Evolutionary conservation across 352 stramenopile genomes (phyloP), one percentile per base, ranked within the genome.

Genomic region (Pythium pectinolyticum): DNA sequence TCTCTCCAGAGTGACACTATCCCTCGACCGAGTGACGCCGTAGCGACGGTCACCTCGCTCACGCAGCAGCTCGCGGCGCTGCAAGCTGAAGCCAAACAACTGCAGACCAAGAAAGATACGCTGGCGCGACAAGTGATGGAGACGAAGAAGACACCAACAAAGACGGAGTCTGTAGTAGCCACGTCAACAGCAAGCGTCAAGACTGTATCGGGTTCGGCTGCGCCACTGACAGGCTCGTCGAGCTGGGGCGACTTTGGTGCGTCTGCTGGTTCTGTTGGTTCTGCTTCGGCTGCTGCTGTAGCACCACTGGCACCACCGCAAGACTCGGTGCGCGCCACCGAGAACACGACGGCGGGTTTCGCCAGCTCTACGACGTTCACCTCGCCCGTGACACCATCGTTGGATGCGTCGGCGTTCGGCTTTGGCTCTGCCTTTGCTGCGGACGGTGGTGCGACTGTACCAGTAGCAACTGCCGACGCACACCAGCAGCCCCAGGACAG

Each of bases 1-100:
- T 1, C 27, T 27, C 46, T 15, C 9, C 17, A 24, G 11, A n/a
- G 17, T 19, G 24, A 15, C 20, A 47, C 11, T 14, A 30, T 28
- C 20, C 6, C 40, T 24, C 35, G 75, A 46, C 40, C 45, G 3
- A 66, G 68, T 1, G 61, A 83, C 15, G 66, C 48, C 11, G 57
- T 88, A 14, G 61, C 65, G 20, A 34, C 71, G 17, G 63, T 78
- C 15, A 65, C 54, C 22, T 41, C 8, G 14, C 70, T 90, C 43
- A 84, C 79, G 17, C 56, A 82, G 12, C 73, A 90, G 53, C 68
- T 90, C 6, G 59, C 72, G 11, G 52, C 52, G 17, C 53, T 90
- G 22, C 81, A 90, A 46, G 67, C 68, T 3, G 66, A 87, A 17
- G 67, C 72, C 5, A 48, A 58, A 6, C 62, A 83, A 43, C 48